These are phyloP conservation scores for Calocybe gangraenosa DNA, from an alignment of 768 basidiomycete genomes.

Conservation along the genomic window DNA sequence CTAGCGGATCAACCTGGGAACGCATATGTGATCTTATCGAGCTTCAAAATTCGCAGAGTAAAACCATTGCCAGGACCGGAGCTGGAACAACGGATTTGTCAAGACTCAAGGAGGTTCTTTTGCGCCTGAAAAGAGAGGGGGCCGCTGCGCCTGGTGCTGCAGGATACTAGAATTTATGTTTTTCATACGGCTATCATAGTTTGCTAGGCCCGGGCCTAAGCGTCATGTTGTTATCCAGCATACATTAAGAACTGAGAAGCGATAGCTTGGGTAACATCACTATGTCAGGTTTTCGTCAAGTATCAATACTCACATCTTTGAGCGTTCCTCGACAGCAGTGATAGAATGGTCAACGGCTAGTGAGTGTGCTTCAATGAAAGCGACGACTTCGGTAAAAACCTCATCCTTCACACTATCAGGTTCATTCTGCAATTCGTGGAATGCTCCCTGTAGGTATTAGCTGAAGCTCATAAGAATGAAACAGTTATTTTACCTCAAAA, in stretches of 20 bases:
- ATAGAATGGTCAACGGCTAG: neutral
- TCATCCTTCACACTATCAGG: constrained; percentile 64
- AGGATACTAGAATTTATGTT: constrained; percentile 62
- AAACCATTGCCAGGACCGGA: constrained; percentile 85
- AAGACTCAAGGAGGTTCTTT: constrained; percentile 88
- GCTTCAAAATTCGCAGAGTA: constrained; percentile 95
- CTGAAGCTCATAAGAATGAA: neutral
- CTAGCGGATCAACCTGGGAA: constrained; percentile 93
- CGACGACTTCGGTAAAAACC: constrained; percentile 46
- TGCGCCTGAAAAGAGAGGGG: constrained; percentile 87
- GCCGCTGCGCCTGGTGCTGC: constrained; percentile 88
- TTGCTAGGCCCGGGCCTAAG: neutral
- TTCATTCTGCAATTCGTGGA: constrained; percentile 75
- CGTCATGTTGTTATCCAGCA: neutral
- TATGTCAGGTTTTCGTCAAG: too few relatives aligned
- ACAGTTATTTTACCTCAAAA: constrained; percentile 32
- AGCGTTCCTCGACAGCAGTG: constrained; percentile 5
- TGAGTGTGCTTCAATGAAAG: constrained; percentile 42
- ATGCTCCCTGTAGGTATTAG: constrained; percentile 47
- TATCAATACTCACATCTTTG: constrained; percentile 15
- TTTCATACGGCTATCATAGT: neutral
- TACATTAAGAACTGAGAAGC: neutral
- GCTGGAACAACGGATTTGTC: constrained; percentile 85
- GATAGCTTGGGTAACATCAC: too few relatives aligned
- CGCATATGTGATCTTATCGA: constrained; percentile 85